Base-by-base conservation (phyloP, 225 moss, liverwort and hornwort species). In the Antitrichia curtipendula region DNA sequence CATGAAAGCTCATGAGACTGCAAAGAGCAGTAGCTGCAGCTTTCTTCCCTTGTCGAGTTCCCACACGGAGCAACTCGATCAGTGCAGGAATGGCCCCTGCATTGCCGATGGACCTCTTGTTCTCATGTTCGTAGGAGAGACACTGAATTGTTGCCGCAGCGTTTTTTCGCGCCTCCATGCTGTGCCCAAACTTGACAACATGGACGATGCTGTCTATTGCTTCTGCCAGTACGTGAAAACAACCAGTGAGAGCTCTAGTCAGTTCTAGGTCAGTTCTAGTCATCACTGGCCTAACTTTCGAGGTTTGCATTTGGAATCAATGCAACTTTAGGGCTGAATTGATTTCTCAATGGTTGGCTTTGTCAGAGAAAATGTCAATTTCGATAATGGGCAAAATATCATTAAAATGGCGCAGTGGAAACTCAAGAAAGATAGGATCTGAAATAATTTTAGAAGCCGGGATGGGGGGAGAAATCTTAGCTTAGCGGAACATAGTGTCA, bases 131-230 rank as follows among this genome's bases (percentile, higher is more conserved):
- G 50, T 87, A 87, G 10, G 92, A 92, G 65, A 92, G 87, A 61
- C 90, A 88, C 34, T 86, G 85, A n/a, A 92, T 88, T 53, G 92
- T 81, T 82, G 89, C 92, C 57, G 92, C 92, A 20, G 92, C 92
- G 49, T 89, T 92, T 64, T 92, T 91, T 53, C 89, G 88, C 31
- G 92, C 81, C 34, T 49, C 49, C 49, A 49, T 49, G 49, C 49
- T 49, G 36, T 91, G 89, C 38, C 88, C 86, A n/a, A 73, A 78
- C 41, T 82, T 88, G 29, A 91, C 86, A 36, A 89, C 91, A 79
- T 90, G 86, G 21, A 90, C 89, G 60, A 90, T 86, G 87, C 75
- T 82, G 64, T 89, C 91, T 75, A 91, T 82, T 28, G 91, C 91
- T 61, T 29, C 61, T 61, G 61, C 61, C 61, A 61, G 61, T 14